Conservation (phyloP, 257 asterid species). For the Solanum paucissectum region DNA sequence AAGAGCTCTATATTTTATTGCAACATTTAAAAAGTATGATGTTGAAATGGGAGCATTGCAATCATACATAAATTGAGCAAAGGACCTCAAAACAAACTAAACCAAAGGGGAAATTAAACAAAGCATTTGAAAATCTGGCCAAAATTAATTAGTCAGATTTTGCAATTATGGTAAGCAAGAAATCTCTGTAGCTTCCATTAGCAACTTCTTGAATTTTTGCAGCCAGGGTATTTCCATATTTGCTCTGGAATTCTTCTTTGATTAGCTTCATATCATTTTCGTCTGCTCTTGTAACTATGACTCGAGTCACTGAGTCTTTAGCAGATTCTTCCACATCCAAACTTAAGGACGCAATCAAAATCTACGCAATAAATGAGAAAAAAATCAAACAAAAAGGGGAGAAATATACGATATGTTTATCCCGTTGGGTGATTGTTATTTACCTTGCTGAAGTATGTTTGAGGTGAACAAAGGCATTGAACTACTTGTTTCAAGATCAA, state of each 20-base stretch:
- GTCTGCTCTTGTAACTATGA: constrained; percentile 63
- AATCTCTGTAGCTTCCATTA: constrained; percentile 68
- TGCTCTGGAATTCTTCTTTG: constrained; percentile 35
- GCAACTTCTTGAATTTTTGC: constrained; percentile 54
- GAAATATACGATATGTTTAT: not conserved
- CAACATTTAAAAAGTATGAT: not conserved
- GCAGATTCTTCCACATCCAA: constrained; percentile 37
- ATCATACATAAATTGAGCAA: not conserved
- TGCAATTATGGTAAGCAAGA: constrained; percentile 57
- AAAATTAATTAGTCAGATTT: constrained; percentile 5
- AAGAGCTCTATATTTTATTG: not conserved
- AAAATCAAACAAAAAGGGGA: not conserved
- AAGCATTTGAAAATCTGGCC: not conserved
- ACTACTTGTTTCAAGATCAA: constrained; percentile 25
- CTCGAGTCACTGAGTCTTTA: constrained; percentile 54
- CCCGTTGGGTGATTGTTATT: not conserved
- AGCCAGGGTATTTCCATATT: constrained; percentile 30
- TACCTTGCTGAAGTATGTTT: constrained; percentile 54
- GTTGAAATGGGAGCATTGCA: not conserved
- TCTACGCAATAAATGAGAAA: constrained; percentile 12
- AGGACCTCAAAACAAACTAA: not conserved
- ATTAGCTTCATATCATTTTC: constrained; percentile 65
- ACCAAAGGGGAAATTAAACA: not conserved
- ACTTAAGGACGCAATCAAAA: constrained; percentile 37
- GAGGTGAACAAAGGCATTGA: constrained; percentile 60